Evolutionary conservation across 805 yeast species (phyloP).

Genomic region (Ogataea thermomethanolica): DNA sequence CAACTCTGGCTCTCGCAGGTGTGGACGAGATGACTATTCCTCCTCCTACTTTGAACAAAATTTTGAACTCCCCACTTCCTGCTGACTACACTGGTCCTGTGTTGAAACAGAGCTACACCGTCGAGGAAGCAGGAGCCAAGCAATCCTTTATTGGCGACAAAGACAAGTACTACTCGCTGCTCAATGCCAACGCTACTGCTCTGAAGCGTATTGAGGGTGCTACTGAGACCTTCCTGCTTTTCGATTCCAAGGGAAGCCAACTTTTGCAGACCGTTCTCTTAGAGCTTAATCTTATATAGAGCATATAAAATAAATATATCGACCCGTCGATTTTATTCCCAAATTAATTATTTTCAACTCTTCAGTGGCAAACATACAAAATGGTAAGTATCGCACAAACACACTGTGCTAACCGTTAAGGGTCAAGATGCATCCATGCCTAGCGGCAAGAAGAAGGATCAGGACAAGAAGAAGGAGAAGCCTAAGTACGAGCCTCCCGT

Average conservation of each 20-base stretch:
- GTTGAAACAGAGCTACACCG: constrained; percentile 15
- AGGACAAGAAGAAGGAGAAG: constrained; percentile 63
- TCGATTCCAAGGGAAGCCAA: constrained; percentile 15
- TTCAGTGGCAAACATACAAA: constrained; percentile 14
- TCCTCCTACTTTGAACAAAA: constrained; percentile 27
- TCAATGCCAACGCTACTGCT: constrained; percentile 19
- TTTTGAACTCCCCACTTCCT: constrained; percentile 25
- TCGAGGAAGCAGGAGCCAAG: constrained; percentile 25
- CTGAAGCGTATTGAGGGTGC: constrained; percentile 22
- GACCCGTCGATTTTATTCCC: constrained; percentile 5
- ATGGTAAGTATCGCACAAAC: constrained; percentile 13
- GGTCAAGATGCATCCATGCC: constrained; percentile 37
- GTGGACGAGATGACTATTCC: constrained; percentile 37
- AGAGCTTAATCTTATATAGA: constrained; percentile 13
- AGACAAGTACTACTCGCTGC: constrained; percentile 14
- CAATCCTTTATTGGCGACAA: constrained; percentile 21
- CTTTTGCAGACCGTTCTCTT: constrained; percentile 16
- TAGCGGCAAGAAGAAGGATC: constrained; percentile 33
- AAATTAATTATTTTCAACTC: constrained; percentile 1
- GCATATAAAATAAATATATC: background rate
- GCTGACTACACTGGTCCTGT: constrained; percentile 25
- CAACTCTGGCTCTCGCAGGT: constrained; percentile 31
- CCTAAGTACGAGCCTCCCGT: constrained; percentile 99
- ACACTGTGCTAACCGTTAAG: constrained; percentile 17
- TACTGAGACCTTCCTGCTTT: constrained; percentile 13